These are phyloP conservation scores for Yamadazyma takamatsuzukensis DNA, from an alignment of 805 yeast genomes.

Conservation along the genomic window DNA sequence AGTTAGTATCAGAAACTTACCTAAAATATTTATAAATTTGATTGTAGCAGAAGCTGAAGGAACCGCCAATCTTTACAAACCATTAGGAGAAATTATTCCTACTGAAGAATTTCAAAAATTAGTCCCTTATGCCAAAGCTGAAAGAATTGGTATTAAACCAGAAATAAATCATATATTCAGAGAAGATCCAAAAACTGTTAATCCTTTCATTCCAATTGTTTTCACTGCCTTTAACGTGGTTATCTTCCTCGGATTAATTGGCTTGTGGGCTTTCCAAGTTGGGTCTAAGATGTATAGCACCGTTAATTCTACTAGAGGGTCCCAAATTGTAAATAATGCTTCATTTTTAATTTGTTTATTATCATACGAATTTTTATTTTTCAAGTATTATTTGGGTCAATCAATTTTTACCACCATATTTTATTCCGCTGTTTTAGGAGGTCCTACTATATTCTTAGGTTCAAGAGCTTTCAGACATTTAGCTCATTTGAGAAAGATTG, in stretches of 20 bases:
- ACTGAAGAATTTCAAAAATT: slow-evolving; percentile 21
- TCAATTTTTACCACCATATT: slow-evolving; percentile 59
- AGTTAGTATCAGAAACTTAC: slow-evolving; percentile 31
- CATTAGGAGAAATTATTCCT: slow-evolving; percentile 31
- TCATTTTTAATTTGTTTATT: slow-evolving; percentile 48
- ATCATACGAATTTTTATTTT: slow-evolving; percentile 50
- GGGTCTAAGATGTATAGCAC: slow-evolving; percentile 21
- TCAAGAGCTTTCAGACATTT: slow-evolving; percentile 59
- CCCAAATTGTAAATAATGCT: slow-evolving; percentile 33
- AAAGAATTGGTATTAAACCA: slow-evolving; percentile 47
- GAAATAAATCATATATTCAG: slow-evolving; percentile 66
- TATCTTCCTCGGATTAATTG: slow-evolving; percentile 41
- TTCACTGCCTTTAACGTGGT: slow-evolving; percentile 45
- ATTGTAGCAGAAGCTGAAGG: slow-evolving; percentile 25
- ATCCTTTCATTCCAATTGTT: slow-evolving; percentile 46
- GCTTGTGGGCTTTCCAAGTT: slow-evolving; percentile 37
- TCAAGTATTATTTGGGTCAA: slow-evolving; percentile 55
- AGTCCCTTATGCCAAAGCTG: slow-evolving; percentile 21
- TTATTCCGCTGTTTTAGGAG: slow-evolving; percentile 44
- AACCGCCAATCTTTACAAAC: slow-evolving; percentile 18
- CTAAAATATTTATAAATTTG: slow-evolving; percentile 25
- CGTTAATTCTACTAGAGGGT: slow-evolving; percentile 30
- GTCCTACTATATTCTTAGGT: slow-evolving; percentile 58
- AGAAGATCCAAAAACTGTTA: slow-evolving; percentile 49
- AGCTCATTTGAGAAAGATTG: slow-evolving; percentile 26